Evolutionary conservation across 1,139 yeast species (phyloP), one percentile per base, ranked within the genome.

Genomic region (Lodderomyces elongisporus): DNA sequence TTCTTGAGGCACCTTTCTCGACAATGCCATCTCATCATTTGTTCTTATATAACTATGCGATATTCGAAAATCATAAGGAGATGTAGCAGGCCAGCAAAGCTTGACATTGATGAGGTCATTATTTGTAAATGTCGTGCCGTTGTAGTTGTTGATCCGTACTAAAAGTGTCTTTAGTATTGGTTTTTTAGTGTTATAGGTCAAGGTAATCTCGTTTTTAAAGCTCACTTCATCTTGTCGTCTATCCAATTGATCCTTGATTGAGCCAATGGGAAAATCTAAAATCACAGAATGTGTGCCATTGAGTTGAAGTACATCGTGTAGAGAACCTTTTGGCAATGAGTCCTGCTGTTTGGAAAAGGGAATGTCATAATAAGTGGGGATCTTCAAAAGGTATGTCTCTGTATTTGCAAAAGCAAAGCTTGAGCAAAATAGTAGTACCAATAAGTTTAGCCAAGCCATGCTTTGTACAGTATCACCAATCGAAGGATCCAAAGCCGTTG

Each of bases 51-150:
- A 63, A 14, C 34, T 30, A 34, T 62, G 64, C 10, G 40, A 25
- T 1, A 63, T 15, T 5, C 29, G 27, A 30, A 66, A 61, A 27
- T 51, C 52, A 32, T 55, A 52, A 2, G 74, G 70, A 10, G 39
- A 40, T 1, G 62, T 65, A 0, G 73, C 70, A 0, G 73, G 71
- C 74, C 74, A 68, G 42, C 73, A 67, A 12, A 66, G 38, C 39
- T 68, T 68, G 20, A 64, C 49, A 36, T 52, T 55, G 22, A 67
- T 37, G 21, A 59, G 34, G 42, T 64, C 70, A 32, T 59, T 52
- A 10, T 66, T 47, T 9, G 38, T 37, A 35, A 48, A 63, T 2
- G 58, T 46, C 5, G 33, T n/a, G 37, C 60, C 51, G 14, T 46
- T 40, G 41, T 63, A 61, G 41, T 66, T 65, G 42, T 66, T 66